Evolutionary conservation across 2,329 filamentous ascomycete species (phyloP), one percentile per base, ranked within the genome.

Genomic region (Macrophomina pseudophaseolina): DNA sequence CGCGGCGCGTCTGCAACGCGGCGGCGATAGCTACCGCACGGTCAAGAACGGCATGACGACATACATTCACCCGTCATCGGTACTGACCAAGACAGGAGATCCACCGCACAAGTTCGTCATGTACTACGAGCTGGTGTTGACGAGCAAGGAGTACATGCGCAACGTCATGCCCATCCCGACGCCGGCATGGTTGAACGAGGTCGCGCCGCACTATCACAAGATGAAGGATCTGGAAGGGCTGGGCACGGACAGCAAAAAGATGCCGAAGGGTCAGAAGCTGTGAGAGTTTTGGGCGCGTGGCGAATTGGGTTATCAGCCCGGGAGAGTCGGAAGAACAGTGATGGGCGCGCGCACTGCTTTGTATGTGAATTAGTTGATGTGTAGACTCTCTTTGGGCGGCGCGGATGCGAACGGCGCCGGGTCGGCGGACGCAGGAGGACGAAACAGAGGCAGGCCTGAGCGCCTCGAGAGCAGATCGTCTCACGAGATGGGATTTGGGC

Each of bases 121-220:
- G 16, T 99, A 95, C 78, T 92, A 91, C 75, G 92, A 95, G 79
- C 79, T 94, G 65, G 91, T 94, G 9, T 84, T 92, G 72, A 94
- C 92, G 44, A 90, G 87, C 33, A 96, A 96, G 82, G 94, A 97
- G 82, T 99, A 94, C 78, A 96, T 97, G 89, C 85, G 94, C 30
- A 92, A 88, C 73, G 91, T 91, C 67, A 90, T 97, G 84, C 93
- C 93, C 0, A 87, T 98, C 63, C 49, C 65, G 30, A 89, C 96
- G 74, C 84, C 91, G 0, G 88, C 89, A 75, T 97, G 94, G 94
- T 77, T 99, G 72, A 87, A 88, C 6, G 94, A 98, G 79, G 88
- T 95, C 68, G 95, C 95, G 69, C 94, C 94, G 69, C 95, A 98
- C 81, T 97, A 93, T 75, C 92, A 97, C 78, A 97, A 97, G 81